Evolutionary conservation across 495 filamentous ascomycete genomes (phyloP).

Genomic region (Penicillium chermesinum): DNA sequence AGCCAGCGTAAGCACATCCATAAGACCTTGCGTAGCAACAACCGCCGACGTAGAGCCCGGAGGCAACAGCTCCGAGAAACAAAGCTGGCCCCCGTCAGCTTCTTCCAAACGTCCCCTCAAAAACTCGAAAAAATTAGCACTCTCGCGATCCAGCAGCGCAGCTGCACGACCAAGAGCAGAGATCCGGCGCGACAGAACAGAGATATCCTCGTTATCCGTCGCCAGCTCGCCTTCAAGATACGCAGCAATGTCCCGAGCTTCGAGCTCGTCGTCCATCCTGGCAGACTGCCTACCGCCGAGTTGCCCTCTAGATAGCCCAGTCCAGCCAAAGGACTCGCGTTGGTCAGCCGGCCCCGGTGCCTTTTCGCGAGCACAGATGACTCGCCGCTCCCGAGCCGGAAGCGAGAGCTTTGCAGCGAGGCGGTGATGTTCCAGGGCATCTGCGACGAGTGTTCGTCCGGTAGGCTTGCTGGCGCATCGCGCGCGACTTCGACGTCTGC

Average conservation of each 20-base stretch:
- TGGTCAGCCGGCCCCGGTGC: slow-evolving; percentile 46
- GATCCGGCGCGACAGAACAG: slow-evolving; percentile 38
- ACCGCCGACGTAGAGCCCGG: slow-evolving; percentile 45
- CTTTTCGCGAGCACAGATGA: slow-evolving; percentile 39
- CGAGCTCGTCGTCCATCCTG: slow-evolving; percentile 28
- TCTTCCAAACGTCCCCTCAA: slow-evolving; percentile 25
- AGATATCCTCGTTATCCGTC: slow-evolving; percentile 38
- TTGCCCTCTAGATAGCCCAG: slow-evolving; percentile 42
- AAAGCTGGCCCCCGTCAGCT: slow-evolving; percentile 14
- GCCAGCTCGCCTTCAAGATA: slow-evolving; percentile 32
- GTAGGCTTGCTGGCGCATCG: slow-evolving; percentile 50
- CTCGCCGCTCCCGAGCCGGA: slow-evolving; percentile 50
- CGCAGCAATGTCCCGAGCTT: slow-evolving; percentile 36
- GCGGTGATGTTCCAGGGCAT: slow-evolving; percentile 70
- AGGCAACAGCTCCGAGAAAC: slow-evolving; percentile 59
- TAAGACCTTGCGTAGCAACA: slow-evolving; percentile 67
- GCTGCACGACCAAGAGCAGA: slow-evolving; percentile 36
- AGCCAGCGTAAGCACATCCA: slow-evolving; percentile 65
- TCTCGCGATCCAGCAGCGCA: slow-evolving; percentile 53
- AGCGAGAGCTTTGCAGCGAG: slow-evolving; percentile 52
- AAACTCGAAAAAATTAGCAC: slow-evolving; percentile 56
- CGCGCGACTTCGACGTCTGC: slow-evolving; percentile 56
- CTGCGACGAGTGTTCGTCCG: slow-evolving; percentile 53
- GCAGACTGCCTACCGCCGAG: slow-evolving; percentile 33
- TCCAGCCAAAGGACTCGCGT: slow-evolving; percentile 56